Evolutionary conservation across 192 early-diverging fungal genomes (phyloP), one percentile per base, ranked within the genome.

Genomic region (Haplosporangium gracile): DNA sequence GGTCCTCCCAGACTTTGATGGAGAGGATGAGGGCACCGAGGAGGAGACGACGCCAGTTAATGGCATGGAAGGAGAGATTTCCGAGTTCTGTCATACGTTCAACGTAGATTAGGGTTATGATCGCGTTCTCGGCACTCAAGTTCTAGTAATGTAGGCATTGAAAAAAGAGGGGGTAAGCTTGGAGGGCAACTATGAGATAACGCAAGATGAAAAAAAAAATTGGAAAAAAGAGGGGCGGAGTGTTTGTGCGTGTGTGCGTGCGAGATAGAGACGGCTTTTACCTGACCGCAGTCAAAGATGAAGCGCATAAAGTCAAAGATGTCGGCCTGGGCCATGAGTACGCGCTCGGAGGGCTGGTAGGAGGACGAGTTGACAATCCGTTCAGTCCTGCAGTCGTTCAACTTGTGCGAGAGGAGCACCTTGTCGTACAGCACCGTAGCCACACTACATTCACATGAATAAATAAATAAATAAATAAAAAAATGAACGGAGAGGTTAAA

Each of bases 1-100:
- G 93, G 75, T 97, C 96, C 76, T 97, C 96, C 96, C 96, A 97
- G 1, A 97, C 95, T 86, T 97, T 97, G 49, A 94, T 91, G 9
- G 95, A 94, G n/a, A 94, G 87, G n/a, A 97, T 75, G 6, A 96
- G 72, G 0, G 90, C 93, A 7, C 94, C 94, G 8, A 97, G 88
- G 4, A 89, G 75, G 20, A 89, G 83, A 18, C 88, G 79, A 34
- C 89, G 81, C 91, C 91, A 91, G 60, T 91, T 92, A 49, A 82
- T 88, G 8, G 92, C 89, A 32, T 90, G 90, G 60, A 96, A 80
- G 9, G 89, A 89, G 36, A 96, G 74, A 2, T 88, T 81, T 0
- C 94, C 91, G 10, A 90, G 91, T 5, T 89, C 88, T 11, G 95
- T 89, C 91, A 96, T 94, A 11, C 95, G 87, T 74, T 95, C 91